Evolutionary conservation across 805 yeast species (phyloP).

Genomic region (Ogataea salicorniae): DNA sequence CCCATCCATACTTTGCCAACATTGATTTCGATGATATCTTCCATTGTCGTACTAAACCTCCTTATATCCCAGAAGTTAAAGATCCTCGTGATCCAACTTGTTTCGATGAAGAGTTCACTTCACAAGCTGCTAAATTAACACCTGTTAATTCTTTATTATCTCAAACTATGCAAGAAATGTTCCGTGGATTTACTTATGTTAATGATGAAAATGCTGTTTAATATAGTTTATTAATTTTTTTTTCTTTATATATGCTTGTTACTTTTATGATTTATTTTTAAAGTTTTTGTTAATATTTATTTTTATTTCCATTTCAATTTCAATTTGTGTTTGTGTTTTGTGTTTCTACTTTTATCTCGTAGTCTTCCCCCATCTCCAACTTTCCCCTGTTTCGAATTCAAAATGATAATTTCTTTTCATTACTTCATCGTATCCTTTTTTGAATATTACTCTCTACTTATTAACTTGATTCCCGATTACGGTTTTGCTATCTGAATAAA

Average conservation of each 20-base stretch:
- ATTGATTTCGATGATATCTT: constrained; percentile 86
- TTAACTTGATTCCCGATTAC: no score
- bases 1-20: constrained; percentile 87
- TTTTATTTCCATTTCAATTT: background rate
- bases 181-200: constrained; percentile 92
- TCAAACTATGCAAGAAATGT: constrained; percentile 88
- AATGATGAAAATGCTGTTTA: constrained; percentile 43
- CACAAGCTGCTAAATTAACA: constrained; percentile 90
- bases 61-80: constrained; percentile 81
- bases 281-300: background rate
- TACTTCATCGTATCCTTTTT: no score
- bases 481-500: no score
- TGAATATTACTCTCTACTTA: no score
- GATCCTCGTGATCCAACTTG: constrained; percentile 88
- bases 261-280: background rate
- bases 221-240: constrained; percentile 3
- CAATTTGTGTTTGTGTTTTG: background rate
- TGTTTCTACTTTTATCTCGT: background rate
- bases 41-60: constrained; percentile 70
- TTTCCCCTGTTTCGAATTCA: no score
- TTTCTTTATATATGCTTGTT: background rate
- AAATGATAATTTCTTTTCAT: no score
- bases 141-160: constrained; percentile 88
- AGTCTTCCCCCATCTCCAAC: no score
- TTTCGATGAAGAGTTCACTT: constrained; percentile 92